These are phyloP conservation scores for Ampelocalamus luodianensis DNA, from an alignment of 176 grass and related monocot species.

Conservation along the genomic window DNA sequence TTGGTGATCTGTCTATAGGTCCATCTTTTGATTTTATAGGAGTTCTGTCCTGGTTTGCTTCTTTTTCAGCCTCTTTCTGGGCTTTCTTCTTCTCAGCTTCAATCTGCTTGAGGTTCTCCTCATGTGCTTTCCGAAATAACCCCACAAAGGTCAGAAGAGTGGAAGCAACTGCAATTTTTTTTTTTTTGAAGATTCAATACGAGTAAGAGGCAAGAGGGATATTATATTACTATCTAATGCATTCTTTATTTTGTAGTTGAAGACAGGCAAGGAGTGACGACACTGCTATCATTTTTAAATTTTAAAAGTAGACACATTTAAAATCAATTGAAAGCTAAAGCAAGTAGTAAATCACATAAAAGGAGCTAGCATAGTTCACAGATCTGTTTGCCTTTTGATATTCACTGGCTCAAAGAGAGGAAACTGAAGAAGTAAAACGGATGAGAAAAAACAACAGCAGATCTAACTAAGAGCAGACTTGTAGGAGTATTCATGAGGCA, in stretches of 20 bases:
- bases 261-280: conserved; percentile 10
- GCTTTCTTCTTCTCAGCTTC: conserved; percentile 88
- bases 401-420: conserved; percentile 25
- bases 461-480: conserved; percentile 8
- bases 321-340: conserved; percentile 13
- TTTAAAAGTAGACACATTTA: not conserved
- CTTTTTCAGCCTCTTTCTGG: conserved; percentile 82
- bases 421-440: not conserved
- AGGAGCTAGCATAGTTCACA: conserved; percentile 8
- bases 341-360: conserved; percentile 18
- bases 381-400: conserved; percentile 18
- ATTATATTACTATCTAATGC: conserved; percentile 17
- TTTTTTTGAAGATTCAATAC: conserved; percentile 39
- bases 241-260: conserved; percentile 15
- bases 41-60: conserved; percentile 57
- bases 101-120: conserved; percentile 85
- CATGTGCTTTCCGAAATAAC: conserved; percentile 72
- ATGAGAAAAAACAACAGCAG: not conserved
- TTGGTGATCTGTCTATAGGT: conserved; percentile 52
- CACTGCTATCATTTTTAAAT: not conserved
- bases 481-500: conserved; percentile 21
- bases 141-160: conserved; percentile 86
- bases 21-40: conserved; percentile 58
- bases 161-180: conserved; percentile 72
- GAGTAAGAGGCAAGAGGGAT: conserved; percentile 23